phyloP scores from a whole-genome alignment of 1,139 yeast genomes.

The Fermentozyma sake region DNA sequence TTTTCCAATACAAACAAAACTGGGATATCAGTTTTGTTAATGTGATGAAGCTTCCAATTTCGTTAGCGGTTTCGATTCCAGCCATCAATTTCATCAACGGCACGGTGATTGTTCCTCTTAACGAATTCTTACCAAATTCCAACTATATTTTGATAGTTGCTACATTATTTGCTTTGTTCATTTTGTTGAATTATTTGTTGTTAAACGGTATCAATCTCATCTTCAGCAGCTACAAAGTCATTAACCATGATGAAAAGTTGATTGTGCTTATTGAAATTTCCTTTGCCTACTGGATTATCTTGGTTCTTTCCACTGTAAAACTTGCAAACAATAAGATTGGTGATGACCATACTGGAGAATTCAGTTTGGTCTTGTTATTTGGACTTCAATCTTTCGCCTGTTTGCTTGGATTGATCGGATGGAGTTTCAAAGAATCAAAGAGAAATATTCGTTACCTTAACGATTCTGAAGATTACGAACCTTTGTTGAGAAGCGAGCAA shows the following conservation, averaged over 20 bases:
- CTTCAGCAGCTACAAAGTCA: slow-evolving; percentile 46
- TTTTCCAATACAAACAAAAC: slow-evolving; percentile 41
- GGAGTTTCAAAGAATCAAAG: slow-evolving; percentile 26
- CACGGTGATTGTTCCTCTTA: slow-evolving; percentile 28
- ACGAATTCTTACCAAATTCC: slow-evolving; percentile 60
- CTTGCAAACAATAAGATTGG: slow-evolving; percentile 36
- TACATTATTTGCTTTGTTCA: slow-evolving; percentile 44
- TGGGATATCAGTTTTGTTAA: slow-evolving; percentile 44
- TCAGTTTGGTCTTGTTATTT: slow-evolving; percentile 48
- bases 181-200: slow-evolving; percentile 52
- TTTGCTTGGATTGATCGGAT: slow-evolving; percentile 51
- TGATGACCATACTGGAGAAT: slow-evolving; percentile 60
- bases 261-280: slow-evolving; percentile 58
- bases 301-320: slow-evolving; percentile 45
- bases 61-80: slow-evolving; percentile 41
- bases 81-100: slow-evolving; percentile 33
- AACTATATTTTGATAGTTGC: slow-evolving; percentile 33
- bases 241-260: slow-evolving; percentile 68
- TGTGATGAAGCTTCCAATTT: slow-evolving; percentile 50
- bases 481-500: slow-evolving; percentile 22
- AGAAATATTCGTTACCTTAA: slow-evolving; percentile 1
- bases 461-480: slow-evolving; percentile 20
- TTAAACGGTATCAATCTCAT: slow-evolving; percentile 43
- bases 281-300: slow-evolving; percentile 50
- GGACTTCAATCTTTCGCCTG: slow-evolving; percentile 47